Evolutionary conservation across 2,329 filamentous ascomycete species (phyloP).

Genomic region (Phialophora tarda): DNA sequence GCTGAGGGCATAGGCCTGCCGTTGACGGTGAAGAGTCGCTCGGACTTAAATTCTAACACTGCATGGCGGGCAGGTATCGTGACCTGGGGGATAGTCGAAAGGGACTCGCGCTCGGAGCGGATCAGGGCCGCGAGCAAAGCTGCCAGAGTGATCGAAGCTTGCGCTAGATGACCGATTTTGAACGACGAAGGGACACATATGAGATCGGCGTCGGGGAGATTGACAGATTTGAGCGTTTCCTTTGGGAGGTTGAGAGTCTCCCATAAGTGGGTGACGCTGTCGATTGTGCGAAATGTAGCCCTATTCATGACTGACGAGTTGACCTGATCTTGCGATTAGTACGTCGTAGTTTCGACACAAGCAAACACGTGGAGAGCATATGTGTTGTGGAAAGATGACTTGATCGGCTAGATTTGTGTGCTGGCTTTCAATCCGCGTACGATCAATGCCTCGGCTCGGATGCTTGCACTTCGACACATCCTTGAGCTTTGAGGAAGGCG

Average conservation of each 20-base stretch:
- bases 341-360: not conserved
- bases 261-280: constrained; percentile 37
- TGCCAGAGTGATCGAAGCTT: constrained; percentile 58
- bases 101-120: constrained; percentile 45
- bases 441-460: not conserved
- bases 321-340: not conserved
- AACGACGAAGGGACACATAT: constrained; percentile 56
- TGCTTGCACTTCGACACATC: not conserved
- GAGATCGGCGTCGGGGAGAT: constrained; percentile 10
- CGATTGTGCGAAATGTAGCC: constrained; percentile 7
- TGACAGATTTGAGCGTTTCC: constrained; percentile 22
- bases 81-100: constrained; percentile 45
- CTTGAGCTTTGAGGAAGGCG: no score
- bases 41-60: constrained; percentile 60
- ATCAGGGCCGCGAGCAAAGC: constrained; percentile 58
- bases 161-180: constrained; percentile 60
- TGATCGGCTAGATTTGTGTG: not conserved
- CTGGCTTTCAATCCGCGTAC: not conserved
- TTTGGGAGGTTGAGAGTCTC: constrained; percentile 32
- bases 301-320: constrained; percentile 1
- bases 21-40: constrained; percentile 56
- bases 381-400: not conserved
- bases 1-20: constrained; percentile 44
- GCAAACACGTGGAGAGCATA: not conserved
- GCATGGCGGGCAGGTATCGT: constrained; percentile 56